Base-by-base conservation (phyloP, 2,329 filamentous ascomycete genomes). In the Metarhizium anisopliae region DNA sequence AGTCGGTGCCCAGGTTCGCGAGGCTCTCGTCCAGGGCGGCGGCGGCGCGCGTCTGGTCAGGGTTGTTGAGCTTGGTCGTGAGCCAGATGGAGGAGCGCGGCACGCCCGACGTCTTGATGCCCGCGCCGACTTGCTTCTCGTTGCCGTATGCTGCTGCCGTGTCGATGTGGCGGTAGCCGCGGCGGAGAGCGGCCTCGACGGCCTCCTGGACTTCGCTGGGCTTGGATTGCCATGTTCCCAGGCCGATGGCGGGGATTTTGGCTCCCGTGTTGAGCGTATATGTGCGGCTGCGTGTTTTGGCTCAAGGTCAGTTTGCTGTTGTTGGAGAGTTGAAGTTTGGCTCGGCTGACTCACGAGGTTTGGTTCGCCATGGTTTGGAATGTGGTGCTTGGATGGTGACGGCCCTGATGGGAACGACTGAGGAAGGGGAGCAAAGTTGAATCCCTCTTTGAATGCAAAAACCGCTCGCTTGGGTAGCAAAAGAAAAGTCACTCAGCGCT, bases 11-110 rank as follows among this genome's bases (percentile, higher is more conserved):
- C 18, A 89, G 74, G 61, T 78, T 80, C 67, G 80, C 76, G 56
- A 88, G 74, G 11, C 82, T 85, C 54, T 73, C 72, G 57, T 80
- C 76, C 55, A 89, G 75, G 29, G 79, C 85, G 66, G 85, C 80
- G 43, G 77, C 72, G 32, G 86, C 85, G 59, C 81, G 78, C 73
- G 87, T 83, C 74, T 91, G 87, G 80, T 85, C 87, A 52, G 85
- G 80, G 78, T 92, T 91, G 77, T 89, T 83, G 54, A 93, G 82
- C 79, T 94, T 95, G 63, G 88, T 90, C 53, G 89, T 93, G 56
- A 89, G 70, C 79, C 82, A 89, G 67, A 88, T 82, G 63, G 87
- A 73, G 55, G 78, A 74, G 29, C 85, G 79, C n/a, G 84, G 79
- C 2, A 89, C 79, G 35, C 83, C 84, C 2, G 81, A 81, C 51